Evolutionary conservation across 1,284 basidiomycete species (phyloP).

Genomic region (Exobasidium cylindrosporum): DNA sequence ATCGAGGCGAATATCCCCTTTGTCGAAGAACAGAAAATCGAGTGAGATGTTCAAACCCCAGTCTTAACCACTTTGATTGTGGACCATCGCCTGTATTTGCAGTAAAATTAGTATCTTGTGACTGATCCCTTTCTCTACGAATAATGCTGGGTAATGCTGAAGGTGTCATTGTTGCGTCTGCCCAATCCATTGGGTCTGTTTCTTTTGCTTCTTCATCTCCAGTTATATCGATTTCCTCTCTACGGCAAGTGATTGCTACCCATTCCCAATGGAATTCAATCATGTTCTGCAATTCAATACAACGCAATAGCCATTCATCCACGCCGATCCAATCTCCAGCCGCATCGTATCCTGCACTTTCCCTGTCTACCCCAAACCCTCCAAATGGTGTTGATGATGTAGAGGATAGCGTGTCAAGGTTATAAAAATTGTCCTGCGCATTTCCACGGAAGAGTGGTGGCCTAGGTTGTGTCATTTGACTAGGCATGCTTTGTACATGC

Average conservation of each 20-base stretch:
- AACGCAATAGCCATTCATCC: conserved; percentile 36
- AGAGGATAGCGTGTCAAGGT: not conserved
- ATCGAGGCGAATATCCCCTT: conserved; percentile 26
- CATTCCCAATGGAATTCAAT: not conserved
- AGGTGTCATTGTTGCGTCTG: conserved; percentile 16
- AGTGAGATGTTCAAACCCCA: conserved; percentile 33
- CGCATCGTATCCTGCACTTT: conserved; percentile 21
- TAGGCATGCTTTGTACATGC: not conserved
- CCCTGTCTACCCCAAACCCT: conserved; percentile 9
- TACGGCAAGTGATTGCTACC: not conserved
- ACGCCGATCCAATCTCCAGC: conserved; percentile 34
- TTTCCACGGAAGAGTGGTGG: not conserved
- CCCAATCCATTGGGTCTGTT: conserved; percentile 32
- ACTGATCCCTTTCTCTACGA: conserved; percentile 28
- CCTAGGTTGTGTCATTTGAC: not conserved
- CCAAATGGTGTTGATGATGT: not conserved
- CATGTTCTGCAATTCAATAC: conserved; percentile 31
- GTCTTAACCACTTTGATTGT: conserved; percentile 19
- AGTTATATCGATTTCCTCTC: not conserved
- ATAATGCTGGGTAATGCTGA: conserved; percentile 16
- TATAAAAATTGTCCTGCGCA: not conserved
- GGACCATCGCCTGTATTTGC: not conserved
- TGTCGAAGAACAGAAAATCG: conserved; percentile 28
- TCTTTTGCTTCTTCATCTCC: conserved; percentile 10
- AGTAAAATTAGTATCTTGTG: not conserved